Percentiles rank a stretch among this genome's conserved stretches.
These are phyloP conservation scores for Leccinellum rugosiceps DNA, from an alignment of 768 basidiomycete species.

Conservation along the genomic window DNA sequence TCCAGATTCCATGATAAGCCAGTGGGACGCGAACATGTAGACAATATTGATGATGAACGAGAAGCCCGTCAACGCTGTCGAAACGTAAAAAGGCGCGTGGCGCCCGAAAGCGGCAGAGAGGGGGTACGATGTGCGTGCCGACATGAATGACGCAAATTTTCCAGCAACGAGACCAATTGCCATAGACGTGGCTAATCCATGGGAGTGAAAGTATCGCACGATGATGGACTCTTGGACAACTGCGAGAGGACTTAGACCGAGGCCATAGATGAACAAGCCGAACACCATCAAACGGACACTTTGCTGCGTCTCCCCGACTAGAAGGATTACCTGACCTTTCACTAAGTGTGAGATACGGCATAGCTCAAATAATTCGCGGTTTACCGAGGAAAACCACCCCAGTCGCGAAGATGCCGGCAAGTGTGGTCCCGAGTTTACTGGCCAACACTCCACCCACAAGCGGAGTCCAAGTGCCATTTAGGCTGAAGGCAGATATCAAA, in stretches of 20 bases:
- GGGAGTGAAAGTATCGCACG: slow-evolving; percentile 74
- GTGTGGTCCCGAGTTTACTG: slow-evolving; percentile 67
- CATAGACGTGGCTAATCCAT: slow-evolving; percentile 72
- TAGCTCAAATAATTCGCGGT: slow-evolving; percentile 3
- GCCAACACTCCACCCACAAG: slow-evolving; percentile 73
- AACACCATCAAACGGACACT: slow-evolving; percentile 68
- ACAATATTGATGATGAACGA: slow-evolving; percentile 68
- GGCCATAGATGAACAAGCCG: slow-evolving; percentile 76
- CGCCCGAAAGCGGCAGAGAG: slow-evolving; percentile 66
- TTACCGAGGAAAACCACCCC: slow-evolving; percentile 63
- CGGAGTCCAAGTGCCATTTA: slow-evolving; percentile 78
- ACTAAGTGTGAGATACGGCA: slow-evolving; percentile 6
- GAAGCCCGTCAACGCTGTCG: slow-evolving; percentile 58
- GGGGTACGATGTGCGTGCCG: slow-evolving; percentile 73
- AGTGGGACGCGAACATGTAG: slow-evolving; percentile 61
- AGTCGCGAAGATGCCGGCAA: slow-evolving; percentile 71
- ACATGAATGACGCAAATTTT: slow-evolving; percentile 73
- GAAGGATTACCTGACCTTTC: slow-evolving; percentile 64
- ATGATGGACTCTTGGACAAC: slow-evolving; percentile 86
- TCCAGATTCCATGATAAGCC: slow-evolving; percentile 59
- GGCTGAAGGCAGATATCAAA: slow-evolving; percentile 69
- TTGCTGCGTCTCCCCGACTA: slow-evolving; percentile 58
- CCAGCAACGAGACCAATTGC: slow-evolving; percentile 83
- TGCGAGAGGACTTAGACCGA: slow-evolving; percentile 75
- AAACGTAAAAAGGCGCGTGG: slow-evolving; percentile 71